These are phyloP conservation scores for Salix suchowensis DNA, from an alignment of 345 rosid genomes.

Conservation along the genomic window DNA sequence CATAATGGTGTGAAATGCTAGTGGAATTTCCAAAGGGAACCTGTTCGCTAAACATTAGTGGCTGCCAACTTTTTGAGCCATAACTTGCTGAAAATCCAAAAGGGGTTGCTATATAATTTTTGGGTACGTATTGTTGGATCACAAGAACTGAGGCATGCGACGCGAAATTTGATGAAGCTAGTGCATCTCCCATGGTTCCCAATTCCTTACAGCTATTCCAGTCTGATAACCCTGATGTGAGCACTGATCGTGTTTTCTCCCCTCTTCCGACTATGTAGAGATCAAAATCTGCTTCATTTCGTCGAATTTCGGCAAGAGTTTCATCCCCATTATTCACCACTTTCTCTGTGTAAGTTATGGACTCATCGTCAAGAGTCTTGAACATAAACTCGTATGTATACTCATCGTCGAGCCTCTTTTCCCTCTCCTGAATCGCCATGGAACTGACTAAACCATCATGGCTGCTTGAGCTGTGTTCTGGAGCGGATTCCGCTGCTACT, in stretches of 20 bases:
- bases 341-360: not conserved
- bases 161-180: constrained; percentile 3
- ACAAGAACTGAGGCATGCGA: not conserved
- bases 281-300: not conserved
- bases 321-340: not conserved
- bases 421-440: not conserved
- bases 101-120: not conserved
- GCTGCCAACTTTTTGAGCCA: no score
- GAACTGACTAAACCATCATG: not conserved
- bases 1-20: no score
- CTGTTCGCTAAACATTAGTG: no score
- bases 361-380: not conserved
- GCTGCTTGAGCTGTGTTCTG: not conserved
- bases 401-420: constrained; percentile 2
- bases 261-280: constrained; percentile 13
- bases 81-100: not conserved
- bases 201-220: constrained; percentile 1
- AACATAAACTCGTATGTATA: not conserved
- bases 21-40: no score
- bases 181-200: constrained; percentile 1
- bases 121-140: not conserved
- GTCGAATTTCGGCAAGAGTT: not conserved
- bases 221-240: constrained; percentile 3
- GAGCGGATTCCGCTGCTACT: not conserved
- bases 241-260: not conserved